Evolutionary conservation across 2,329 filamentous ascomycete species (phyloP).

Genomic region (Colletotrichum australisinense): DNA sequence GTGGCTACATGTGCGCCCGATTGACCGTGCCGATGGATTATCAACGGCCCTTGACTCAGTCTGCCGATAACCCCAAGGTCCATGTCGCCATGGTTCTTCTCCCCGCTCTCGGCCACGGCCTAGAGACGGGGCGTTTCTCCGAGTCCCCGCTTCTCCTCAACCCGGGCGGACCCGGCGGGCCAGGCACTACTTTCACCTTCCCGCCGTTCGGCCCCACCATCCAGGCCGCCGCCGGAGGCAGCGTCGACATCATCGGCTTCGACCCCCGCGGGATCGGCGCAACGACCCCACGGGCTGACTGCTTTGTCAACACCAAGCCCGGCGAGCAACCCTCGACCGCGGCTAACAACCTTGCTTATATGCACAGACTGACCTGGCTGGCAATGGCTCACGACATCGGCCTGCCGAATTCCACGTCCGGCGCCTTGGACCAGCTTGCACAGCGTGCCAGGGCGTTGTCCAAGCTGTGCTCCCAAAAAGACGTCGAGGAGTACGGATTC

Average conservation of each 20-base stretch:
- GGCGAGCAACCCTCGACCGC: slow-evolving; percentile 17
- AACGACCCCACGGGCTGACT: slow-evolving; percentile 52
- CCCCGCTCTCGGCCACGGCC: slow-evolving; percentile 44
- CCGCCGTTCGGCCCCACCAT: slow-evolving; percentile 41
- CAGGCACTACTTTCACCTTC: slow-evolving; percentile 47
- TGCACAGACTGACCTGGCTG: slow-evolving; percentile 49
- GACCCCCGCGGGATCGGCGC: slow-evolving; percentile 58
- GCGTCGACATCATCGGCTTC: slow-evolving; percentile 59
- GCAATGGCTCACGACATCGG: slow-evolving; percentile 45
- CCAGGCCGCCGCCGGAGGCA: slow-evolving; percentile 50
- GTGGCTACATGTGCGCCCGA: slow-evolving; percentile 52
- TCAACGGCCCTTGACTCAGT: slow-evolving; percentile 51
- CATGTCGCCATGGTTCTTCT: slow-evolving; percentile 50
- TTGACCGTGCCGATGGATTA: slow-evolving; percentile 61
- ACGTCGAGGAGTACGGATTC: slow-evolving; percentile 36
- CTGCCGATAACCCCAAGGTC: slow-evolving; percentile 47
- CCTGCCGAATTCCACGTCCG: slow-evolving; percentile 48
- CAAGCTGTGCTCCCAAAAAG: slow-evolving; percentile 45
- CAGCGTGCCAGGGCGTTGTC: slow-evolving; percentile 44
- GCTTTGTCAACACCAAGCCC: slow-evolving; percentile 42
- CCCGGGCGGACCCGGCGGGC: slow-evolving; percentile 59
- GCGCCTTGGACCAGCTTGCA: slow-evolving; percentile 43
- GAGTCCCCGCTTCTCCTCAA: slow-evolving; percentile 56
- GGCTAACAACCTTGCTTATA: slow-evolving; percentile 42
- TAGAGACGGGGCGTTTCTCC: slow-evolving; percentile 44